These are phyloP conservation scores for Pichia heedii DNA, from an alignment of 805 yeast species.

Conservation along the genomic window DNA sequence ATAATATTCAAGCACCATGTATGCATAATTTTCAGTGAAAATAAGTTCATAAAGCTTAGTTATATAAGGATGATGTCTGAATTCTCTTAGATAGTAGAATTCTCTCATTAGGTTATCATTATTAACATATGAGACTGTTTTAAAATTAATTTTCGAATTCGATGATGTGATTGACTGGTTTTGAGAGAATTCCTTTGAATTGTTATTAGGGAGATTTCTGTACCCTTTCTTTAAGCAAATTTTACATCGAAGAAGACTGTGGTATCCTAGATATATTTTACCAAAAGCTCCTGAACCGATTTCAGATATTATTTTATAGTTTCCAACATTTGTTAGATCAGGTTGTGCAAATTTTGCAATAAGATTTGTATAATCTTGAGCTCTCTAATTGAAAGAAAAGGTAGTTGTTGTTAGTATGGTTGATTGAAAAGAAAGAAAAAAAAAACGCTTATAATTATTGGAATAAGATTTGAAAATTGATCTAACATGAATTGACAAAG, in stretches of 20 bases:
- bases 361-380: conserved; percentile 31
- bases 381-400: conserved; percentile 17
- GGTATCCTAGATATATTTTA: conserved; percentile 78
- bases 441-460: not conserved
- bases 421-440: not conserved
- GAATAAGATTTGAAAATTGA: not conserved
- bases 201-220: conserved; percentile 3
- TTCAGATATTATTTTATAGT: conserved; percentile 60
- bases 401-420: not conserved
- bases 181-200: not conserved
- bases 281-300: conserved; percentile 95
- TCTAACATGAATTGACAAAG: not conserved
- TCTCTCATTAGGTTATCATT: conserved; percentile 88
- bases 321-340: conserved; percentile 64
- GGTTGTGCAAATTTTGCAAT: conserved; percentile 25
- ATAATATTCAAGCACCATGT: conserved; percentile 88
- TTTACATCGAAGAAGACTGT: conserved; percentile 60
- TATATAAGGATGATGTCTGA: conserved; percentile 67
- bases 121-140: not conserved
- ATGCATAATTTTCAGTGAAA: conserved; percentile 67
- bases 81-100: conserved; percentile 77
- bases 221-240: conserved; percentile 78
- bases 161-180: conserved; percentile 13
- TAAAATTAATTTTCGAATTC: conserved; percentile 19
- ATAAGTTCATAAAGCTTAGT: conserved; percentile 81